These are phyloP conservation scores for Mycena pura DNA, from an alignment of 768 basidiomycete species.

Conservation along the genomic window DNA sequence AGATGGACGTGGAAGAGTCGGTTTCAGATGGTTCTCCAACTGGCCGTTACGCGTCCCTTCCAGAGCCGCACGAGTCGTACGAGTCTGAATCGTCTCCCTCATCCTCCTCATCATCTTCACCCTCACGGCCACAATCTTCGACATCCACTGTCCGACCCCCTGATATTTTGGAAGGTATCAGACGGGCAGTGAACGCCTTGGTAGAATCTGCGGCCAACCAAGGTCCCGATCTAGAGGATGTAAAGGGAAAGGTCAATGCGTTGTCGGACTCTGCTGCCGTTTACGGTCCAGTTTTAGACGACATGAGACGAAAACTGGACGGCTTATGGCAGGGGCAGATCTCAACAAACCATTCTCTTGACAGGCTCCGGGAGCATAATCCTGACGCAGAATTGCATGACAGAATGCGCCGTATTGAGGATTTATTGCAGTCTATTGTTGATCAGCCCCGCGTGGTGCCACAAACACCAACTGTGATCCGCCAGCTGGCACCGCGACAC, in stretches of 20 bases:
- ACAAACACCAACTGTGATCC: slow-evolving; percentile 30
- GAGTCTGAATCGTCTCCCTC: no score
- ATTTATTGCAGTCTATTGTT: slow-evolving; percentile 47
- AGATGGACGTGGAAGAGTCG: background rate
- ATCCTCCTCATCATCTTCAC: slow-evolving; percentile 46
- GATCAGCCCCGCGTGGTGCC: slow-evolving; percentile 39
- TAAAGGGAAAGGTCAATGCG: slow-evolving; percentile 63
- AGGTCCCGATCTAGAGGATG: slow-evolving; percentile 4
- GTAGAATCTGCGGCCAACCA: slow-evolving; percentile 41
- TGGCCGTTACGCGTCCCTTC: no score
- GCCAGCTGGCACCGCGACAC: background rate
- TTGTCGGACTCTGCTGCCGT: slow-evolving; percentile 50
- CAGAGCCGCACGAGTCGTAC: no score
- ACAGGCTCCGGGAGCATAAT: slow-evolving; percentile 62
- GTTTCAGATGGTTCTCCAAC: slow-evolving; percentile 41
- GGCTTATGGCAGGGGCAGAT: slow-evolving; percentile 70
- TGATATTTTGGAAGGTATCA: slow-evolving; percentile 30
- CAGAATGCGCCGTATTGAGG: slow-evolving; percentile 54
- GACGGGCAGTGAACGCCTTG: slow-evolving; percentile 67
- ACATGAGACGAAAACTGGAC: slow-evolving; percentile 56
- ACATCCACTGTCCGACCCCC: slow-evolving; percentile 40
- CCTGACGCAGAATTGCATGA: slow-evolving; percentile 47
- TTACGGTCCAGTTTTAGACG: slow-evolving; percentile 9
- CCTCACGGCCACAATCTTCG: slow-evolving; percentile 29
- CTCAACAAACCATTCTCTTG: slow-evolving; percentile 64